phyloP scores from a whole-genome alignment of 2,329 filamentous ascomycete species.

The Stachybotrys elegans region DNA sequence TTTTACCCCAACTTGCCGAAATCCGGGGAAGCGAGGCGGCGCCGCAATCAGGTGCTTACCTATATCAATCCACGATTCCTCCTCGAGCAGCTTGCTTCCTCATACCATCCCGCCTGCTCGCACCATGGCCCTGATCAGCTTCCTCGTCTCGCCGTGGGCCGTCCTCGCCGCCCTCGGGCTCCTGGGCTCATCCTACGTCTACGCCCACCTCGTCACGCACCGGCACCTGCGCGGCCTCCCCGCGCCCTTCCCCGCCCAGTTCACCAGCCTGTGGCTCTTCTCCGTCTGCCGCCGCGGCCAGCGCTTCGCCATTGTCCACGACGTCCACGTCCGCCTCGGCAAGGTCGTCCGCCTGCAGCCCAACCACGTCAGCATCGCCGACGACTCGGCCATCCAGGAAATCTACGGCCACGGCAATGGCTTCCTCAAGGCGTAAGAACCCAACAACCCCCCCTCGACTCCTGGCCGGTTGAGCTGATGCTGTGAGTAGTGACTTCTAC shows the following conservation, averaged over 20 bases:
- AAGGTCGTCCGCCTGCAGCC: slow-evolving; percentile 80
- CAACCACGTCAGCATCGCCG: slow-evolving; percentile 76
- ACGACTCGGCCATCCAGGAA: slow-evolving; percentile 68
- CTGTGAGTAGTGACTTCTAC: slow-evolving; percentile 83
- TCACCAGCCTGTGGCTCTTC: slow-evolving; percentile 79
- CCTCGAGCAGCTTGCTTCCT: no score
- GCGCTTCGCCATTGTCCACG: slow-evolving; percentile 61
- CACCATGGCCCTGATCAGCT: slow-evolving; percentile 23
- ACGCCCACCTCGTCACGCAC: slow-evolving; percentile 55
- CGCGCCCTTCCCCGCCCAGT: slow-evolving; percentile 56
- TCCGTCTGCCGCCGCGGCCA: slow-evolving; percentile 59
- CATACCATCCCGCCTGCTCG: no score
- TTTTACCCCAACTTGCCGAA: no score
- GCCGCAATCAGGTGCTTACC: no score
- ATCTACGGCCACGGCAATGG: slow-evolving; percentile 80
- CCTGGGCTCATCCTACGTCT: slow-evolving; percentile 49
- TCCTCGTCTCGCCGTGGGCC: slow-evolving; percentile 39
- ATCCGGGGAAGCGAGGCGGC: no score
- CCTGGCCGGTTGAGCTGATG: no score
- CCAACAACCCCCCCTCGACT: fast-evolving
- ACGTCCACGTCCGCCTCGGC: slow-evolving; percentile 69
- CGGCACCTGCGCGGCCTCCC: slow-evolving; percentile 49
- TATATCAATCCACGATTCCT: no score
- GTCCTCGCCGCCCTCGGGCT: slow-evolving; percentile 40
- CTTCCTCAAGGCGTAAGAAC: slow-evolving; percentile 60